Base-by-base conservation (phyloP, 2,329 filamentous ascomycete species). In the Aureobasidium lini region DNA sequence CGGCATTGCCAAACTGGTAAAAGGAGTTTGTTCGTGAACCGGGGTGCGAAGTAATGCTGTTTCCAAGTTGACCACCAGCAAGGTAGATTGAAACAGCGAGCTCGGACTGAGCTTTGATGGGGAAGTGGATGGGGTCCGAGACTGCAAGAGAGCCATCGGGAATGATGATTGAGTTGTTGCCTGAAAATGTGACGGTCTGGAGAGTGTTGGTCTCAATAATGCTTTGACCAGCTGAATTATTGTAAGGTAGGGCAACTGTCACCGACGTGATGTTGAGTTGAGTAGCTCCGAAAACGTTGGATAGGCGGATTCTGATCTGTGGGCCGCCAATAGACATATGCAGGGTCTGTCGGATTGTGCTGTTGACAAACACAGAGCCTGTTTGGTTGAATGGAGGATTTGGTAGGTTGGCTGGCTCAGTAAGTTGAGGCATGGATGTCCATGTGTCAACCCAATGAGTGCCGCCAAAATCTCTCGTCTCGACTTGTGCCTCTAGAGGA, bases 261-360 rank as follows among this genome's bases (percentile, higher is more conserved):
- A 81, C 81, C 1, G 78, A 77, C 0, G 81, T 84, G 64, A 88
- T 81, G 46, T 81, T 77, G 2, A 88, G 74, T 62, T 83, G 79
- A 37, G 78, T 82, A 1, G 76, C 69, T 2, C 86, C 84, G 64
- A 88, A 88, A 0, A 79, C 81, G 67, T 89, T 88, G 44, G 84
- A 86, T 53, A 88, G 76, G 47, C 82, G 81, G 37, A 88, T 71
- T 9, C 85, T 82, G 62, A 88, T 77, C 23, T 81, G 77, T 2
- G 78, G 72, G 3, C 81, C 79, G 1, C 76, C 78, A 4, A 85
- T 76, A 7, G 83, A 82, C 64, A 85, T 73, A 63, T 84, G 81
- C 13, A 87, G 68, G 0, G 85, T 88, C 69, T 88, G 85, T 2
- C 85, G 83, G 62, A 88, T 77, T 0, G 85, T 87, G 1, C 83